Evolutionary conservation across 192 early-diverging fungal species (phyloP).

Genomic region (Coemansia sp.): DNA sequence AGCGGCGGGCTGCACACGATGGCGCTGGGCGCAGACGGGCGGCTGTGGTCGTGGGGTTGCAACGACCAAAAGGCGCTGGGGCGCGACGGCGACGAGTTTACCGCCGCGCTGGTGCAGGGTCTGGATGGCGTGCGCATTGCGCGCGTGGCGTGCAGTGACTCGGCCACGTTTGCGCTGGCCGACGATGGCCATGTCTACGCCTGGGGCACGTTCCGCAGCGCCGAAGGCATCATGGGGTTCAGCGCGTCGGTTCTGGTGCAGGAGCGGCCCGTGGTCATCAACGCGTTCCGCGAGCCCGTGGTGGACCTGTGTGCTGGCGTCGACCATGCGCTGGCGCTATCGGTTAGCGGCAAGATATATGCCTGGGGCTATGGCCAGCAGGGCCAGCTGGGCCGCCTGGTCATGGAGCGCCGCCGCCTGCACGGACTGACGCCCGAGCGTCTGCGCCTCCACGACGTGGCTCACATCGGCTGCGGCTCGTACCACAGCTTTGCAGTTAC

Average conservation of each 20-base stretch:
- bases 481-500: conserved; percentile 83
- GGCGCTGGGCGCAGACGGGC: conserved; percentile 65
- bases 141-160: conserved; percentile 80
- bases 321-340: conserved; percentile 80
- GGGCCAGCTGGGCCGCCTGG: conserved; percentile 79
- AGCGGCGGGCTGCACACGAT: conserved; percentile 88
- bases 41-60: conserved; percentile 93
- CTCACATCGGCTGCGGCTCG: conserved; percentile 67
- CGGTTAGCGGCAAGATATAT: conserved; percentile 69
- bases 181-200: conserved; percentile 74
- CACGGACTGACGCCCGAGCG: conserved; percentile 58
- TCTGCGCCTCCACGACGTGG: conserved; percentile 57
- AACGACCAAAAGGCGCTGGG: conserved; percentile 91
- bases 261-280: conserved; percentile 55
- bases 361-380: conserved; percentile 90
- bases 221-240: conserved; percentile 84
- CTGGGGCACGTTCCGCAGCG: conserved; percentile 83
- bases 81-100: conserved; percentile 58
- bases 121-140: conserved; percentile 71
- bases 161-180: conserved; percentile 72
- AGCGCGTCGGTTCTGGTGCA: conserved; percentile 63
- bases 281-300: conserved; percentile 59
- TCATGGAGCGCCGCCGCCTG: conserved; percentile 68
- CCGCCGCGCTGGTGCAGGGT: conserved; percentile 71
- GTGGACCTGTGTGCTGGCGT: conserved; percentile 76